phyloP scores from a whole-genome alignment of 495 filamentous ascomycete genomes.

The Elasticomyces elasticus region DNA sequence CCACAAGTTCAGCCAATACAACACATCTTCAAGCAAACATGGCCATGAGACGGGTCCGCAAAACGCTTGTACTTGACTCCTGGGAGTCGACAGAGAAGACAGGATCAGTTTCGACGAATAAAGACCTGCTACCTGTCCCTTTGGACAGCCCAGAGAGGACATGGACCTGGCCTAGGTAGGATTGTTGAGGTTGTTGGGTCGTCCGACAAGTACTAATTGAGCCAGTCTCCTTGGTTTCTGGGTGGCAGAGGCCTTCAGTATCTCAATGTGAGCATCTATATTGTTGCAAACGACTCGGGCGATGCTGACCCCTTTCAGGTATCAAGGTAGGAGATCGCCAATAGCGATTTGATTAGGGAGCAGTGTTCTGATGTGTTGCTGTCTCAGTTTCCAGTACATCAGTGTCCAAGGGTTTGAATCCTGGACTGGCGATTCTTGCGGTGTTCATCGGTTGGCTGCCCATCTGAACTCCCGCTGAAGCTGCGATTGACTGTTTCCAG shows the following conservation, averaged over 20 bases:
- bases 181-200: background rate
- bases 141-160: background rate
- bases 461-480: background rate
- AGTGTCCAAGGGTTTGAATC: slow-evolving; percentile 13
- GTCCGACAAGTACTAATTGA: too few relatives aligned
- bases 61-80: background rate
- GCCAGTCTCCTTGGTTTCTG: slow-evolving; percentile 12
- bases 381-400: slow-evolving; percentile 1
- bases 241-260: slow-evolving; percentile 16
- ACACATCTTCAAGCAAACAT: too few relatives aligned
- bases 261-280: too few relatives aligned
- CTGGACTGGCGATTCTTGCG: slow-evolving; percentile 13
- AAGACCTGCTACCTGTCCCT: slow-evolving; percentile 16
- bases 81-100: background rate
- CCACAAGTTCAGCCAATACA: too few relatives aligned
- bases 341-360: too few relatives aligned
- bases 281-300: too few relatives aligned
- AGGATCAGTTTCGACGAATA: slow-evolving; percentile 2
- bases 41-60: background rate
- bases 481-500: background rate
- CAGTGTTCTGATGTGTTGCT: too few relatives aligned
- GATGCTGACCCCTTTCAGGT: too few relatives aligned
- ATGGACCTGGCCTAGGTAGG: slow-evolving; percentile 1
- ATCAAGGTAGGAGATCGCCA: too few relatives aligned
- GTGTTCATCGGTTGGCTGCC: slow-evolving; percentile 3